Evolutionary conservation across 805 yeast genomes (phyloP).

Genomic region (Barnettozyma sucrosica): DNA sequence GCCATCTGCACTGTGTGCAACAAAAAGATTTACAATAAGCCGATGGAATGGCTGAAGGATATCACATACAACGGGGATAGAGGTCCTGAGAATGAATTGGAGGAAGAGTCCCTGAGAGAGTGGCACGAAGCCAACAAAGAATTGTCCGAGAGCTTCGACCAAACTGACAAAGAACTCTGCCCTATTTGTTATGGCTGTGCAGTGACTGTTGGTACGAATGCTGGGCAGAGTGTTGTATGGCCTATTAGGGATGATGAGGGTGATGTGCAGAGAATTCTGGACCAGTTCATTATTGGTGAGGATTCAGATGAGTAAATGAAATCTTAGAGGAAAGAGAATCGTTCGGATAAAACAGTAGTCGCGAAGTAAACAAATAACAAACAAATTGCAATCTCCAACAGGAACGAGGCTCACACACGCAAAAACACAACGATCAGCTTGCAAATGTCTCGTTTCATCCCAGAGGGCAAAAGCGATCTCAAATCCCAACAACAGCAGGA

Average conservation of each 20-base stretch:
- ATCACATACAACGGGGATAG: slow-evolving; percentile 60
- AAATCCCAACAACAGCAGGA: slow-evolving; percentile 17
- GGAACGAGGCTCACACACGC: too few relatives aligned
- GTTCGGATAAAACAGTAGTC: too few relatives aligned
- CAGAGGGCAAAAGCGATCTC: slow-evolving; percentile 25
- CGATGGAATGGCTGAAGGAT: slow-evolving; percentile 59
- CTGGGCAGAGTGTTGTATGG: slow-evolving; percentile 35
- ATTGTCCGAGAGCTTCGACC: slow-evolving; percentile 12
- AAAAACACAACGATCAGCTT: neutral
- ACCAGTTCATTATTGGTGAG: slow-evolving; percentile 40
- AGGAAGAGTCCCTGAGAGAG: slow-evolving; percentile 30
- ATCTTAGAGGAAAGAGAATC: too few relatives aligned
- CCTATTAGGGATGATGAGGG: slow-evolving; percentile 26
- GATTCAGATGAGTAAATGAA: too few relatives aligned
- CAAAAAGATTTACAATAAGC: slow-evolving; percentile 45
- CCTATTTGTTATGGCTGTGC: slow-evolving; percentile 75
- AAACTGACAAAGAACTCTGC: slow-evolving; percentile 15
- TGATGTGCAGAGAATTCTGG: slow-evolving; percentile 34
- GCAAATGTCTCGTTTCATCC: slow-evolving; percentile 25
- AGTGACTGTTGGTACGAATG: slow-evolving; percentile 47
- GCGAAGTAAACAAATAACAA: neutral
- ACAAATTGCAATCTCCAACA: too few relatives aligned
- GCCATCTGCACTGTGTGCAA: slow-evolving; percentile 53
- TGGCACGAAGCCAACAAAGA: slow-evolving; percentile 29
- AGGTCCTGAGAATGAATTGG: slow-evolving; percentile 39